phyloP scores from a whole-genome alignment of 192 early-diverging fungal genomes.

The Entomortierella beljakovae region DNA sequence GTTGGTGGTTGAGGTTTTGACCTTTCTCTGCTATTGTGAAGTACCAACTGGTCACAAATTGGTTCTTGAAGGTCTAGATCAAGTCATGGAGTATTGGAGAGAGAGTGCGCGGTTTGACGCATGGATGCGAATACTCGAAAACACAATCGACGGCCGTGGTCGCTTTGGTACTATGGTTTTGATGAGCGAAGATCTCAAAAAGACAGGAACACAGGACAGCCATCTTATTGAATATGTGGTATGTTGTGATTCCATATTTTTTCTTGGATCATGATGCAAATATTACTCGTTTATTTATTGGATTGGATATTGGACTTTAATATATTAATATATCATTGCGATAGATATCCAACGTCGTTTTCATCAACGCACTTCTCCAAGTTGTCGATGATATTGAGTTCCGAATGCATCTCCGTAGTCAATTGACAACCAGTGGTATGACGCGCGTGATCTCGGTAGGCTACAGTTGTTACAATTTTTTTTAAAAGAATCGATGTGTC shows the following conservation, averaged over 20 bases:
- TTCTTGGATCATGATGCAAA: background rate
- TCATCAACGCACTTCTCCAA: constrained; percentile 80
- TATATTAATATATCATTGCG: background rate
- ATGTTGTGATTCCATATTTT: background rate
- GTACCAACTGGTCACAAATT: constrained; percentile 78
- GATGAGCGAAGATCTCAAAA: constrained; percentile 77
- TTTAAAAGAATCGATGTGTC: too few species aligned
- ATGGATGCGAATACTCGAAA: constrained; percentile 81
- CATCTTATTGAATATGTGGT: constrained; percentile 81
- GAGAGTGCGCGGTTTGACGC: constrained; percentile 78
- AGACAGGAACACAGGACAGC: constrained; percentile 71
- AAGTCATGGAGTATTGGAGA: constrained; percentile 73
- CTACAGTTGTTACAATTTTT: too few species aligned
- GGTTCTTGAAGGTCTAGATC: constrained; percentile 82
- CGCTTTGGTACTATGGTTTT: constrained; percentile 83
- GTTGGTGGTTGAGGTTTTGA: constrained; percentile 79
- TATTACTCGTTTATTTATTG: background rate
- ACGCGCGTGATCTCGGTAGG: constrained; percentile 68
- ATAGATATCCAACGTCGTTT: constrained; percentile 78
- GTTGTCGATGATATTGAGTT: constrained; percentile 81
- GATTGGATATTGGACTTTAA: background rate
- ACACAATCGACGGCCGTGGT: constrained; percentile 82
- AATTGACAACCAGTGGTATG: constrained; percentile 77
- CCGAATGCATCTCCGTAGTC: constrained; percentile 77
- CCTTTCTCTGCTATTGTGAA: constrained; percentile 81